These are phyloP conservation scores for Botryotinia globosa DNA, from an alignment of 2,329 filamentous ascomycete genomes.

Conservation along the genomic window DNA sequence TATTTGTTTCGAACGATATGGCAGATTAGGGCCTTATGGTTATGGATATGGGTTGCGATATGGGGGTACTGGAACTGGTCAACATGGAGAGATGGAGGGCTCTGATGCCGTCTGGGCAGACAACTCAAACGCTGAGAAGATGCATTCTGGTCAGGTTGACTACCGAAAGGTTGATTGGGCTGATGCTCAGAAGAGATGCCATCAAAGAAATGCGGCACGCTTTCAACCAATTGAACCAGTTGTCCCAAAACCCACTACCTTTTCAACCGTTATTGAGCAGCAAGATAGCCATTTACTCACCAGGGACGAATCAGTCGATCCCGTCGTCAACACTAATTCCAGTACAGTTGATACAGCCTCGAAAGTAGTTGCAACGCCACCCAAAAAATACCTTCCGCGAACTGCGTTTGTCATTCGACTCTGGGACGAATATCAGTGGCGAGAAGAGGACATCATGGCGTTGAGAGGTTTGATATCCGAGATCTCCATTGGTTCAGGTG, in stretches of 20 bases:
- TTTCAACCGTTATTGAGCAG: conserved; percentile 11
- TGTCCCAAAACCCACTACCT: conserved; percentile 25
- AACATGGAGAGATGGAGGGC: conserved; percentile 80
- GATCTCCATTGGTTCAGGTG: conserved; percentile 74
- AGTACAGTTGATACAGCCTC: conserved; percentile 17
- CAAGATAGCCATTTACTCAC: conserved; percentile 22
- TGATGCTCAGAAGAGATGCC: conserved; percentile 71
- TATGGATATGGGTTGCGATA: conserved; percentile 76
- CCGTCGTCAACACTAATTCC: not conserved
- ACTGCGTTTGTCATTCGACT: conserved; percentile 80
- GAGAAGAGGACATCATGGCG: conserved; percentile 76
- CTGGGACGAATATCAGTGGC: conserved; percentile 78
- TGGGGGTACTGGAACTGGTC: conserved; percentile 80
- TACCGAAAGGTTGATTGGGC: conserved; percentile 77
- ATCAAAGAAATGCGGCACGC: conserved; percentile 64
- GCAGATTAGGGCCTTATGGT: conserved; percentile 84
- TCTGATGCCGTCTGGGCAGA: conserved; percentile 75
- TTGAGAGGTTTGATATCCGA: conserved; percentile 82
- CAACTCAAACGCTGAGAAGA: conserved; percentile 20
- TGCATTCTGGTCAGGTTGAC: conserved; percentile 63
- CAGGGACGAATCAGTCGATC: conserved; percentile 1
- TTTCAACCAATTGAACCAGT: conserved; percentile 46
- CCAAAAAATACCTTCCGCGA: conserved; percentile 46
- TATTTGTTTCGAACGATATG: conserved; percentile 90
- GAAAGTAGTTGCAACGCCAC: conserved; percentile 14